A percentile compares a stretch with the other conserved stretches of the same genome.
These are phyloP conservation scores for Aquilaria malaccensis DNA, from an alignment of 345 rosid genomes.

Conservation along the genomic window DNA sequence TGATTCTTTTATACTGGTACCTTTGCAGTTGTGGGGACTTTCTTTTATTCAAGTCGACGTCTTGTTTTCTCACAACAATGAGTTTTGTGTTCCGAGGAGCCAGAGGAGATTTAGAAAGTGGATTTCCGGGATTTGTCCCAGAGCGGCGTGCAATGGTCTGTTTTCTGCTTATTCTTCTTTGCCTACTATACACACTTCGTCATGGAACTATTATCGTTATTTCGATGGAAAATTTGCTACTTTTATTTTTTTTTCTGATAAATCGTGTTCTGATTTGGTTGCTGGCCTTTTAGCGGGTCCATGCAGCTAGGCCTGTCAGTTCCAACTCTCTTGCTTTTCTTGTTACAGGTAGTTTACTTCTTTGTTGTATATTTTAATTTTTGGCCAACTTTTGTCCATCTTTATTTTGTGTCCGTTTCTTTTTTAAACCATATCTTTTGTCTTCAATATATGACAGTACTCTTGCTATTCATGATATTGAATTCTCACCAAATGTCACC, in stretches of 20 bases:
- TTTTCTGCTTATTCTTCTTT: background rate
- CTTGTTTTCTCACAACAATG: constrained; percentile 29
- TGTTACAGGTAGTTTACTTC: constrained; percentile 58
- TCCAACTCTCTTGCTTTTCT: constrained; percentile 86
- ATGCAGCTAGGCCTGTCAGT: constrained; percentile 75
- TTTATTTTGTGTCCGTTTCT: background rate
- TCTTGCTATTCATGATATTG: constrained; percentile 88
- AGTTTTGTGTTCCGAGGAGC: constrained; percentile 83
- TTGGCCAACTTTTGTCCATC: background rate
- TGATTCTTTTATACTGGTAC: background rate
- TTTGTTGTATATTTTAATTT: background rate
- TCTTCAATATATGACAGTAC: constrained; percentile 43
- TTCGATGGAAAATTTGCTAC: background rate
- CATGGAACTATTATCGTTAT: background rate
- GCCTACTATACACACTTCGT: background rate
- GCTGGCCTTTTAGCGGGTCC: constrained; percentile 53
- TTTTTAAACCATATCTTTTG: constrained; percentile 10
- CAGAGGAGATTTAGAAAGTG: constrained; percentile 78
- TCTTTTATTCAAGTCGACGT: background rate
- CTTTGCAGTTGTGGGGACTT: background rate
- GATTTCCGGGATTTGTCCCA: constrained; percentile 56
- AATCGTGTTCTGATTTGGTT: constrained; percentile 1
- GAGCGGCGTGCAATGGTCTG: constrained; percentile 72
- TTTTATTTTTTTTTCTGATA: background rate
- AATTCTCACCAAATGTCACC: constrained; percentile 93